Percentiles rank a stretch among this genome's conserved stretches.
phyloP scores from a whole-genome alignment of 345 rosid genomes.

The Aurinia saxatilis region DNA sequence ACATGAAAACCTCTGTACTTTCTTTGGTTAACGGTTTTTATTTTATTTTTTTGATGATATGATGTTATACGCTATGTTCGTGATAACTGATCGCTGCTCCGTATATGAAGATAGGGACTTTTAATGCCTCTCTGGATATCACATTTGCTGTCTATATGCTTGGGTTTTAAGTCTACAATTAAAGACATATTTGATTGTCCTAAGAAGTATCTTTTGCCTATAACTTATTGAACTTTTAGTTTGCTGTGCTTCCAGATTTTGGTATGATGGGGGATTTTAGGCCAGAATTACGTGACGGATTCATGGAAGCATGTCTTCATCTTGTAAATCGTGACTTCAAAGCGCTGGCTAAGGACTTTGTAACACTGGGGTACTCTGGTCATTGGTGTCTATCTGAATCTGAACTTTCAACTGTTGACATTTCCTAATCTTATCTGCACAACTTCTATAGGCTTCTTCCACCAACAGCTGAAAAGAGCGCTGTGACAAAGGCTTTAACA shows the following conservation, averaged over 20 bases:
- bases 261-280: constrained; percentile 99
- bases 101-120: neutral
- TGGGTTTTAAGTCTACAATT: constrained; percentile 1
- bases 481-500: constrained; percentile 81
- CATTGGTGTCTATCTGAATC: constrained; percentile 19
- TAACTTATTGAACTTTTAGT: constrained; percentile 27
- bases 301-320: constrained; percentile 95
- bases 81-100: neutral
- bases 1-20: neutral
- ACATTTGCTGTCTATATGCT: neutral
- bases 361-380: constrained; percentile 74
- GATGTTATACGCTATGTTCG: neutral
- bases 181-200: neutral
- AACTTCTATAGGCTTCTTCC: constrained; percentile 70
- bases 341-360: constrained; percentile 81
- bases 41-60: neutral
- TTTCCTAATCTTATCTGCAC: constrained; percentile 18
- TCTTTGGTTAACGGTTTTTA: neutral
- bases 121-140: neutral
- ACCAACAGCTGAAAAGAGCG: constrained; percentile 70
- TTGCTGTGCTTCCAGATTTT: constrained; percentile 54
- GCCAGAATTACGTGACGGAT: constrained; percentile 84
- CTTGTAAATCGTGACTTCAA: constrained; percentile 93
- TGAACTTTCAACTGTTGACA: constrained; percentile 16
- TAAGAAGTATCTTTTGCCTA: neutral